Base-by-base conservation (phyloP, 1,284 basidiomycete genomes). In the Melampsora larici-populina region DNA sequence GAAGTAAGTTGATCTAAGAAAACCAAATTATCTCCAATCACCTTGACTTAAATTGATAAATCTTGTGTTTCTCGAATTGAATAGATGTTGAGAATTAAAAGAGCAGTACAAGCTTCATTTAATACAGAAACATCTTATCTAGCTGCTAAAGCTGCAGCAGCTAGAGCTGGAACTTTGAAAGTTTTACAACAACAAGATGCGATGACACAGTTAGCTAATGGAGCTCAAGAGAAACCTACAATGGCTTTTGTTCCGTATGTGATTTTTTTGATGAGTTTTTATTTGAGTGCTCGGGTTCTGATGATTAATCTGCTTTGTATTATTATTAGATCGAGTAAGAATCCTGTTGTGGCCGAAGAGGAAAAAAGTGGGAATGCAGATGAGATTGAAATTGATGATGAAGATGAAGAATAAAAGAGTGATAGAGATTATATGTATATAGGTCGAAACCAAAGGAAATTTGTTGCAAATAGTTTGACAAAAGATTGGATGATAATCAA, bases 91-190 rank as follows among this genome's bases (percentile, higher is more conserved):
- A 90, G 97, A 18, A 97, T 99, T 87, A 97, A 97, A 86, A 89
- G 97, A 75, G 93, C 93, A 80, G 96, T 99, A 7, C 96, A 99
- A 85, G 95, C 97, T 51, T 92, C 94, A 82, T 99, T 95, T 88
- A 98, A 99, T 84, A 99, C 97, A 11, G 95, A 98, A 82, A 90
- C 91, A 58, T 83, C 83, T 40, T 83, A 85, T 81, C 81, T 85
- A 75, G 81, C 82, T 11, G 83, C 84, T n/a, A 82, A 83, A 51
- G 81, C 81, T 15, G 80, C 79, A 48, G 76, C 80, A 89, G 90
- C 1, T 88, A 90, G 43, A 87, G 77, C 77, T 1, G 69, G 73
- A 67, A 88, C 80, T 86, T 89, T 81, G 88, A 87, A 17, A 74
- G 62, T 29, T 83, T 83, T 68, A 81, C 7, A 83, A 82, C 31